phyloP scores from a whole-genome alignment of 148 eudicot genomes.

The Vaccinium vitisidaea region DNA sequence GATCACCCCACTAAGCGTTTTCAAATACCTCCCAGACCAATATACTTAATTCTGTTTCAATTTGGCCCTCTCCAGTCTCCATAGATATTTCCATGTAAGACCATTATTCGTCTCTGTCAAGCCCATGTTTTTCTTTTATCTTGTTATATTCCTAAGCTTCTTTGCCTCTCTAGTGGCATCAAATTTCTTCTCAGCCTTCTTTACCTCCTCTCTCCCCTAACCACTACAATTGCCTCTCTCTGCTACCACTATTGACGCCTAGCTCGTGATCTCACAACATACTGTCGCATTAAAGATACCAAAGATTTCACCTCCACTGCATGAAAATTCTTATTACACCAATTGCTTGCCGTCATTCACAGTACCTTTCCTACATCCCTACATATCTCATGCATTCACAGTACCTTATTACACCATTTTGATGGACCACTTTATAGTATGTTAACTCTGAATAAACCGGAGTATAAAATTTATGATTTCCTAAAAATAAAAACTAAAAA shows the following conservation, averaged over 20 bases:
- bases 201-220: not conserved
- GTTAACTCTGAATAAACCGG: not conserved
- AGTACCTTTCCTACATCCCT: not conserved
- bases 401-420: not conserved
- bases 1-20: not conserved
- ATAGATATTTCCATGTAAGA: not conserved
- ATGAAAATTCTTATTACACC: not conserved
- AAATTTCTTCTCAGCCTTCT: slow-evolving; percentile 4
- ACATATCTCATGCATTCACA: not conserved
- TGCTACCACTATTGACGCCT: not conserved
- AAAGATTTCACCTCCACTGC: not conserved
- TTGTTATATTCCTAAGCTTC: not conserved
- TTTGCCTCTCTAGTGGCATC: not conserved
- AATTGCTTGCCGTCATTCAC: not conserved
- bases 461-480: not conserved
- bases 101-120: not conserved
- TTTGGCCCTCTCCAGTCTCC: not conserved
- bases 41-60: not conserved
- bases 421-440: not conserved
- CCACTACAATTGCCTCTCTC: not conserved
- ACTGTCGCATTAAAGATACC: not conserved
- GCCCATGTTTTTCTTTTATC: not conserved
- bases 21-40: not conserved
- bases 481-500: too few species aligned
- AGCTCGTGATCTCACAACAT: not conserved